Percentiles rank a stretch among this genome's conserved stretches.
These are phyloP conservation scores for Colletotrichum melonis DNA, from an alignment of 2,329 filamentous ascomycete species.

Conservation along the genomic window DNA sequence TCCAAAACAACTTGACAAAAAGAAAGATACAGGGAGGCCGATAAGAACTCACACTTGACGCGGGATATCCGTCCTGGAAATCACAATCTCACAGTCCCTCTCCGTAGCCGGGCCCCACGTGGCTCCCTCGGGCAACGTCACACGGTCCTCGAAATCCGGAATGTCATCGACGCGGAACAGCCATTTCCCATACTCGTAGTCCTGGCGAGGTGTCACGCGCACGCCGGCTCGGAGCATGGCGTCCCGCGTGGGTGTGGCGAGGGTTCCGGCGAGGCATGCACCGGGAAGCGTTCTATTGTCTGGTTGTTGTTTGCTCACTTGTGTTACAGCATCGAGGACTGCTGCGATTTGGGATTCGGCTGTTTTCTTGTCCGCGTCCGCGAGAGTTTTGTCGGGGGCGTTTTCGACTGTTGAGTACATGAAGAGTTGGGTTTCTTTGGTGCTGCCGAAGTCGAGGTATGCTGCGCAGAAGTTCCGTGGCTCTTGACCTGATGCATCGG, in stretches of 20 bases:
- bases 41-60: constrained; percentile 57
- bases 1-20: too few relatives aligned
- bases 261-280: constrained; percentile 50
- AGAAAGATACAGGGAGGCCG: too few relatives aligned
- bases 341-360: constrained; percentile 48
- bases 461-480: constrained; percentile 61
- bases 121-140: constrained; percentile 58
- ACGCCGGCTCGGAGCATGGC: constrained; percentile 2
- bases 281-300: constrained; percentile 38
- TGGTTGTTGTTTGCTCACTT: constrained; percentile 41
- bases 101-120: constrained; percentile 63
- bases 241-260: constrained; percentile 44
- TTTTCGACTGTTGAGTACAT: constrained; percentile 67
- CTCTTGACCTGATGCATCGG: too few relatives aligned
- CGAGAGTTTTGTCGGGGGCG: neutral
- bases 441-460: constrained; percentile 70
- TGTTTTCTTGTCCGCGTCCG: constrained; percentile 34
- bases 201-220: constrained; percentile 42
- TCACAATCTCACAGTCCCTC: constrained; percentile 67
- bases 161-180: constrained; percentile 62
- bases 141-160: constrained; percentile 43
- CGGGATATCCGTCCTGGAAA: constrained; percentile 66
- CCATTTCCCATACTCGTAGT: constrained; percentile 64
- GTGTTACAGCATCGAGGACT: constrained; percentile 44
- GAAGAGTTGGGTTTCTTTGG: constrained; percentile 74